A percentile compares a stretch with the other conserved stretches of the same genome.
These are phyloP conservation scores for Codiaeum variegatum DNA, from an alignment of 441 rosid species.

Conservation along the genomic window DNA sequence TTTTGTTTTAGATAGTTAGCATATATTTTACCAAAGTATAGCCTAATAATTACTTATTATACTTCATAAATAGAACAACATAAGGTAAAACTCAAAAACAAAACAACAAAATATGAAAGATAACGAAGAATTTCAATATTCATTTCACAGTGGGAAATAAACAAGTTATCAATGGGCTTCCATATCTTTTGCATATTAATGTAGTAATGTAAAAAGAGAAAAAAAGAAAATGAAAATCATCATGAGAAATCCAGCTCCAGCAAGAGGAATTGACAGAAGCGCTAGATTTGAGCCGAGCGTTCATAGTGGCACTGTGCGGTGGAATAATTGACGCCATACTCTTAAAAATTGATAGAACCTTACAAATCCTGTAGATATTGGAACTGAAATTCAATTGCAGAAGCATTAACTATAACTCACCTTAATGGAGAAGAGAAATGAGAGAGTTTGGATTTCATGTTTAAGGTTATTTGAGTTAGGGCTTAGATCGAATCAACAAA, in stretches of 20 bases:
- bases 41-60: too few relatives aligned
- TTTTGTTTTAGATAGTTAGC: neutral
- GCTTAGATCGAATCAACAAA: constrained; percentile 46
- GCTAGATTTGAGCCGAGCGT: constrained; percentile 73
- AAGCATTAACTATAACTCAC: constrained; percentile 34
- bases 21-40: neutral
- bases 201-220: neutral
- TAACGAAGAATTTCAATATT: too few relatives aligned
- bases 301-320: constrained; percentile 72
- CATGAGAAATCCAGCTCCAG: constrained; percentile 94
- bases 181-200: neutral
- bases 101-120: neutral
- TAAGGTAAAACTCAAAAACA: neutral
- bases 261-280: constrained; percentile 76
- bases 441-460: constrained; percentile 29
- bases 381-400: neutral
- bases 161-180: neutral
- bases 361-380: constrained; percentile 5
- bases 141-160: neutral
- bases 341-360: constrained; percentile 59
- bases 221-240: too few relatives aligned
- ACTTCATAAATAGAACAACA: too few relatives aligned
- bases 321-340: constrained; percentile 73
- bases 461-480: constrained; percentile 33
- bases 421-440: constrained; percentile 43